Percentiles rank a stretch among this genome's conserved stretches.
Evolutionary conservation across 331 rosid genomes (phyloP).

Genomic region (Acacia pycnantha): DNA sequence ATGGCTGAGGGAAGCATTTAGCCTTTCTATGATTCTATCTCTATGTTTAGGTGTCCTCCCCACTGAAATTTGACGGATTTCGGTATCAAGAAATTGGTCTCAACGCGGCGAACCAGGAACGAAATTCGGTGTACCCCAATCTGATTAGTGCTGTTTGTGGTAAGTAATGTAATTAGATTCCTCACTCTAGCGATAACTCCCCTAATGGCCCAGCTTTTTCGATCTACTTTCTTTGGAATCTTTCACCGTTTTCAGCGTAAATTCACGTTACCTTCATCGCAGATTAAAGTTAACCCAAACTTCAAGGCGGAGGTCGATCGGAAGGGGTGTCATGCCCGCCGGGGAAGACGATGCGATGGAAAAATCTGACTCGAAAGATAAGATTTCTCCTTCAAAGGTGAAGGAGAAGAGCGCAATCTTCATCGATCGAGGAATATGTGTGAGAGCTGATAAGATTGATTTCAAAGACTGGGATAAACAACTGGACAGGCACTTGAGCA

Average conservation of each 20-base stretch:
- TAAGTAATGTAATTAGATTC: not conserved
- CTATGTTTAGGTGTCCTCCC: not conserved
- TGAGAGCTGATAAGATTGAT: slow-evolving; percentile 57
- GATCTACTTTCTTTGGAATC: not conserved
- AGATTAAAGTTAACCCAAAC: not conserved
- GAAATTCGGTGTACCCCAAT: not conserved
- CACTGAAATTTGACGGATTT: not conserved
- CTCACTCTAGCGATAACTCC: not conserved
- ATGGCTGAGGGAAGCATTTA: not conserved
- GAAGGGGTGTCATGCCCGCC: not conserved
- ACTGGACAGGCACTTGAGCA: slow-evolving; percentile 49
- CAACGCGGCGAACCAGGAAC: not conserved
- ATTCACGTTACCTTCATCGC: not conserved
- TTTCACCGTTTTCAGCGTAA: not conserved
- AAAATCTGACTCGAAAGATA: not conserved
- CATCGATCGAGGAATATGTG: slow-evolving; percentile 22
- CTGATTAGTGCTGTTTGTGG: not conserved
- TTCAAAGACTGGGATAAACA: slow-evolving; percentile 50
- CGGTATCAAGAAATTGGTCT: not conserved
- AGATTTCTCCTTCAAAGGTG: not conserved
- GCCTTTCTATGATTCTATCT: too few relatives aligned
- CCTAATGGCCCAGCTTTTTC: not conserved
- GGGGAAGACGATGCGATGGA: not conserved
- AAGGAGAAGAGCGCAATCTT: slow-evolving; percentile 22
- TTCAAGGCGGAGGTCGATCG: not conserved